A percentile compares a stretch with the other conserved stretches of the same genome.
phyloP scores from a whole-genome alignment of 352 stramenopile genomes.

The Globisporangium spiculum region DNA sequence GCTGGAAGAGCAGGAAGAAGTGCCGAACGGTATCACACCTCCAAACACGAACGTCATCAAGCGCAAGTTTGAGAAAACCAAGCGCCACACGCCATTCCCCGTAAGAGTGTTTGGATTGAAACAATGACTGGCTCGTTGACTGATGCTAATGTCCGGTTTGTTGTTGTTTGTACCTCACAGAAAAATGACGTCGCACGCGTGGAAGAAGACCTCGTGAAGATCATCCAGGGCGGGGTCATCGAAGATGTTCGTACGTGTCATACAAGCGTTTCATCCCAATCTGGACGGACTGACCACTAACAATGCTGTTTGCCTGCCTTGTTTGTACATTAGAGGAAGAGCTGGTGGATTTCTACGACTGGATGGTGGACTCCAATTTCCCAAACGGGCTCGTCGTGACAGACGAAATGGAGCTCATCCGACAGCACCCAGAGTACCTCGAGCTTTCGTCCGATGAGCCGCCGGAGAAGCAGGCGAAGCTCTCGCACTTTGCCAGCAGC shows the following conservation, averaged over 20 bases:
- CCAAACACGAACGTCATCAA: slow-evolving; percentile 87
- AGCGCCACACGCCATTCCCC: slow-evolving; percentile 76
- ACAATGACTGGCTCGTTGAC: not conserved
- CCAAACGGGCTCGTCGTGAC: slow-evolving; percentile 68
- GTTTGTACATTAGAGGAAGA: slow-evolving; percentile 53
- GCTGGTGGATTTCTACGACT: slow-evolving; percentile 84
- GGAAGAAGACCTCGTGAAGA: slow-evolving; percentile 82
- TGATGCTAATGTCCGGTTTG: not conserved
- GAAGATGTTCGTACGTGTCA: slow-evolving; percentile 70
- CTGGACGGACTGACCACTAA: not conserved
- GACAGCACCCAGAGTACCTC: slow-evolving; percentile 78
- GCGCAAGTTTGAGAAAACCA: slow-evolving; percentile 87
- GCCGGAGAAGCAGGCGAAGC: slow-evolving; percentile 37
- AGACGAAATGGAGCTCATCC: slow-evolving; percentile 83
- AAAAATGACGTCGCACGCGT: slow-evolving; percentile 81
- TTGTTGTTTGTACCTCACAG: slow-evolving; percentile 22
- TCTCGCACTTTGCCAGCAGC: slow-evolving; percentile 16
- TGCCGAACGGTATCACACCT: slow-evolving; percentile 71
- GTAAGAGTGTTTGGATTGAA: slow-evolving; percentile 27
- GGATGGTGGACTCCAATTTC: slow-evolving; percentile 78
- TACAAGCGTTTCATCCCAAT: not conserved
- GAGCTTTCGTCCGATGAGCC: slow-evolving; percentile 43
- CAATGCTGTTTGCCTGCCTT: not conserved
- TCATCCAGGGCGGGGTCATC: slow-evolving; percentile 65
- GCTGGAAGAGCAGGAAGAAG: slow-evolving; percentile 63